phyloP scores from a whole-genome alignment of 805 yeast species.

The Candida insectorum region DNA sequence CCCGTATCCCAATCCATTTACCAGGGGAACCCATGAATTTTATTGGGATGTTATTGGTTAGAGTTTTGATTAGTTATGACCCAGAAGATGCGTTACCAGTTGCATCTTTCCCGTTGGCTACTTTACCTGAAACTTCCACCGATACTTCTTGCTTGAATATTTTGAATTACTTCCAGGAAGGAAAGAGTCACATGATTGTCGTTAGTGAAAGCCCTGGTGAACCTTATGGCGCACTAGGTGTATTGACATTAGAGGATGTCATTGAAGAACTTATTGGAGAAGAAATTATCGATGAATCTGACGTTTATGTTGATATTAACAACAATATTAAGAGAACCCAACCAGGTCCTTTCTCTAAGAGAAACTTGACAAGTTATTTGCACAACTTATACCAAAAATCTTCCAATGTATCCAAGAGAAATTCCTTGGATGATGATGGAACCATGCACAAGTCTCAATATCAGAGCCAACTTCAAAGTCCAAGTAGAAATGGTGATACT shows the following conservation, averaged over 20 bases:
- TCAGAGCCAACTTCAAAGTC: not conserved
- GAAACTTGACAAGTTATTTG: slow-evolving; percentile 65
- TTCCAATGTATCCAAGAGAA: slow-evolving; percentile 35
- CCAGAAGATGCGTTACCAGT: slow-evolving; percentile 95
- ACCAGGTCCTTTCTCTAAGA: slow-evolving; percentile 72
- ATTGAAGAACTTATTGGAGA: slow-evolving; percentile 97
- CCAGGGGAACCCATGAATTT: slow-evolving; percentile 88
- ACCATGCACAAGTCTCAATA: slow-evolving; percentile 1
- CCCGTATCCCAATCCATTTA: slow-evolving; percentile 88
- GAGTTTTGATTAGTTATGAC: slow-evolving; percentile 90
- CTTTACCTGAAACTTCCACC: slow-evolving; percentile 89
- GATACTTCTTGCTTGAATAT: slow-evolving; percentile 93
- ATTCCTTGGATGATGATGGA: slow-evolving; percentile 31
- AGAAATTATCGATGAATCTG: slow-evolving; percentile 95
- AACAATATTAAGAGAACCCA: slow-evolving; percentile 75
- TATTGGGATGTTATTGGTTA: slow-evolving; percentile 90
- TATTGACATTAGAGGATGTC: slow-evolving; percentile 92
- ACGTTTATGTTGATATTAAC: slow-evolving; percentile 87
- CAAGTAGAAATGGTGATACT: slow-evolving; percentile 5
- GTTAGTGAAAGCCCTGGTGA: slow-evolving; percentile 85
- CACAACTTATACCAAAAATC: slow-evolving; percentile 50
- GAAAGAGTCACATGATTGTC: slow-evolving; percentile 95
- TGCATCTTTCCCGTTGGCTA: slow-evolving; percentile 90
- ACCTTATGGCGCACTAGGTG: slow-evolving; percentile 83
- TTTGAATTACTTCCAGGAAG: slow-evolving; percentile 94